Evolutionary conservation across 2,329 filamentous ascomycete genomes (phyloP).

Genomic region (Aureobasidium sp.): DNA sequence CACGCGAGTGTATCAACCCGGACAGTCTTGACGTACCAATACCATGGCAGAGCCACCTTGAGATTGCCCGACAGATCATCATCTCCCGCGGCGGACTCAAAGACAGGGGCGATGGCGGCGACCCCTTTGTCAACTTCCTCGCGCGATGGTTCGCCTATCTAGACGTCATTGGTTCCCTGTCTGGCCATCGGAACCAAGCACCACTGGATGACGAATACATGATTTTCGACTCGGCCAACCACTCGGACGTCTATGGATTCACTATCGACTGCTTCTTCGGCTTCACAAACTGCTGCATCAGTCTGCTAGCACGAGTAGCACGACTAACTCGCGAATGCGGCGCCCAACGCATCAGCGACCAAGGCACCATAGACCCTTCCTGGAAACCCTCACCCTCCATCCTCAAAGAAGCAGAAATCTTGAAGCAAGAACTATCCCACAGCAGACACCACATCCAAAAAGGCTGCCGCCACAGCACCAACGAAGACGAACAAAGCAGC

Average conservation of each 20-base stretch:
- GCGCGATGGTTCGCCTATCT: slow-evolving; percentile 78
- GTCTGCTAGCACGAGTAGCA: slow-evolving; percentile 62
- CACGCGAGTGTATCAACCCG: slow-evolving; percentile 73
- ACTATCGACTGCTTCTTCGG: slow-evolving; percentile 74
- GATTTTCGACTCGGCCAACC: slow-evolving; percentile 39
- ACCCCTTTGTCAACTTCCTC: slow-evolving; percentile 60
- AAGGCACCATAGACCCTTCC: slow-evolving; percentile 40
- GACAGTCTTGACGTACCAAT: slow-evolving; percentile 73
- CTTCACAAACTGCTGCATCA: slow-evolving; percentile 63
- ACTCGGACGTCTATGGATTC: slow-evolving; percentile 51
- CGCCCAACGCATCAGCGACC: slow-evolving; percentile 49
- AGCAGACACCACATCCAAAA: slow-evolving; percentile 36
- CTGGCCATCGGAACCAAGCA: slow-evolving; percentile 40
- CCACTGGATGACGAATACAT: slow-evolving; percentile 33
- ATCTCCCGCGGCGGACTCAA: slow-evolving; percentile 47
- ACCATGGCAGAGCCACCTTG: slow-evolving; percentile 71
- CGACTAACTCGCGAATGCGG: slow-evolving; percentile 63
- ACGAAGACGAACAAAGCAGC: slow-evolving; percentile 30
- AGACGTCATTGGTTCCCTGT: slow-evolving; percentile 67
- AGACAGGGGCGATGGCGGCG: slow-evolving; percentile 34
- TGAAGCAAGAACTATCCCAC: slow-evolving; percentile 54
- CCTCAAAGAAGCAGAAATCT: slow-evolving; percentile 46
- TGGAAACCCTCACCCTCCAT: slow-evolving; percentile 52
- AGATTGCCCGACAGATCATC: slow-evolving; percentile 67
- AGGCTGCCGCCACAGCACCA: slow-evolving; percentile 30